Base-by-base conservation (phyloP, 306 rosid genomes). In the Senna tora region DNA sequence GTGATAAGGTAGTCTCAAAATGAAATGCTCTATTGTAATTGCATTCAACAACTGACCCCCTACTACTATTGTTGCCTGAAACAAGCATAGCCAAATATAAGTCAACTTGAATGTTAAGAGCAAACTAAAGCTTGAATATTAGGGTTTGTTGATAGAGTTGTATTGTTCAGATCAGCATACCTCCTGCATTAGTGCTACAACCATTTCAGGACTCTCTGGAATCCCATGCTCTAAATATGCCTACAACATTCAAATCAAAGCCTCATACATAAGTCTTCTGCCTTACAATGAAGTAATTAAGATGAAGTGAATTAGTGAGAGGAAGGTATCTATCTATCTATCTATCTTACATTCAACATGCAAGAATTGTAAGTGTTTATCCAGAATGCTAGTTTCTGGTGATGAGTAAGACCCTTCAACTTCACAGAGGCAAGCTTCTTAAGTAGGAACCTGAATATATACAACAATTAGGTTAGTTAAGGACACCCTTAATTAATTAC, bases 311-410 rank as follows among this genome's bases (percentile, higher is more conserved):
- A 72, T 21, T 22, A 69, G 41, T 45, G 33, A 55, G 14, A 77
- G 72, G 71, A 75, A 58, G 25, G 73, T 71, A 20, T n/a, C n/a
- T n/a, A n/a, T n/a, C n/a, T n/a, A n/a, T n/a, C n/a, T n/a, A n/a
- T n/a, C n/a, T n/a, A n/a, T 59, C 86, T 80, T 83, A 94, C 99
- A 77, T 87, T 89, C 85, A 94, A 76, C 83, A 86, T 89, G 87
- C 97, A 94, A 70, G 99, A 85, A 79, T 94, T 94, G 13, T 91
- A 89, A 73, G 73, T 89, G 82, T 94, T 94, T 53, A 94, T 91
- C 99, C 99, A 94, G 82, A 94, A 94, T 64, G 99, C 97, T 74
- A 94, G 96, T 84, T 89, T 94, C 80, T 94, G 90, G 69, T 94
- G 97, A 79, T 94, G 96, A 54, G 84, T 83, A 66, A 91, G 99